Base-by-base conservation (phyloP, 352 stramenopile genomes). In the Phytophthora ohioensis region DNA sequence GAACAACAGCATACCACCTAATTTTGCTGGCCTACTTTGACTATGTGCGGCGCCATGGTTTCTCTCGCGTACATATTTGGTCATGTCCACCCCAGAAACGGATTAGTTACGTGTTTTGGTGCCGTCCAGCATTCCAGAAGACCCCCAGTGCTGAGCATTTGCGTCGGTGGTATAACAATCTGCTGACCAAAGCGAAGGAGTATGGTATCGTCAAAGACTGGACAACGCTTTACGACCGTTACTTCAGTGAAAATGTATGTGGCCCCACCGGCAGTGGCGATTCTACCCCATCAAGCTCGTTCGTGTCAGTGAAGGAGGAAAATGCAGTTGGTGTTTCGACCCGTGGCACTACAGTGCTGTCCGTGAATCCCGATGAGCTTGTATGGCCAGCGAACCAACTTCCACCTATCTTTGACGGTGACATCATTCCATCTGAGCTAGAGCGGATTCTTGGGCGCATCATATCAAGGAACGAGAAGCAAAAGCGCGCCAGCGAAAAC, bases 101-200 rank as follows among this genome's bases (percentile, higher is more conserved):
- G 17, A 98, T 99, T 74, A 98, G 95, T 57, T 99, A 99, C 75
- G 97, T 99, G 51, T 99, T 99, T 80, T 99, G 97, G 91, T 98
- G 94, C 70, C 97, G 98, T 46, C 97, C 97, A 13, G 53, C 79
- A 12, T 97, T 98, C 69, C 97, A 99, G 78, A 92, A 97, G 55
- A 99, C 95, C 5, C 97, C 97, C 5, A 98, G 88, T 45, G 82
- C 90, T 34, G 96, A 99, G 45, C 93, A 98, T 49, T 79, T 99
- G 36, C 88, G 92, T 36, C 64, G 80, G 13, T 99, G 97, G 97
- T 99, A 99, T 76, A 88, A 92, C 60, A 78, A 81, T 15, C 85
- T 98, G 47, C 73, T 99, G 9, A 49, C 62, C 3, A 91, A 89
- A 67, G 82, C 84, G 1, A 79, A 94, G 52, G 64, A 80, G 3